Evolutionary conservation across 306 rosid genomes (phyloP).

Genomic region (Argentina anserina): DNA sequence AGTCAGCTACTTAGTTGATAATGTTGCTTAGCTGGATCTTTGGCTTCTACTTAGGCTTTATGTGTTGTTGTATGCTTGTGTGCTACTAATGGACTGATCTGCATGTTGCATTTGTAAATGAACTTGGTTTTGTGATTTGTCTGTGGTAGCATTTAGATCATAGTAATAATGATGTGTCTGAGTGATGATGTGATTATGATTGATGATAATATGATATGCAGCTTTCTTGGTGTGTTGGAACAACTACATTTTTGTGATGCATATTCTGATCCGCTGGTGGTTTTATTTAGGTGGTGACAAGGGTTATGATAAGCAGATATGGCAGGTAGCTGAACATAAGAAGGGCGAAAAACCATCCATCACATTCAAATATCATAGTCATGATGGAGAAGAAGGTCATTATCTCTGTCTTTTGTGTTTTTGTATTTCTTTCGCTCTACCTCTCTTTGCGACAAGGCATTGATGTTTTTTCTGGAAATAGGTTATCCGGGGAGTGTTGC

Average conservation of each 20-base stretch:
- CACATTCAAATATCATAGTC: conserved; percentile 72
- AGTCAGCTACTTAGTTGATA: not conserved
- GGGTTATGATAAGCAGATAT: conserved; percentile 82
- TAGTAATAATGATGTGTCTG: not conserved
- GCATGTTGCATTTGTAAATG: not conserved
- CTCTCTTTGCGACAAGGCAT: not conserved
- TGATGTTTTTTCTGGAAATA: conserved; percentile 21
- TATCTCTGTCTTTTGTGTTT: not conserved
- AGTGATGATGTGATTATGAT: not conserved
- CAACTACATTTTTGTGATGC: not conserved
- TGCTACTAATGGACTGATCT: not conserved
- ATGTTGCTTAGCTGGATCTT: not conserved
- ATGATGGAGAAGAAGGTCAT: conserved; percentile 91
- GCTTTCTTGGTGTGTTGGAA: conserved; percentile 12
- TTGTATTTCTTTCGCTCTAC: not conserved
- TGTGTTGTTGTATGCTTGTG: not conserved
- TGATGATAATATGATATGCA: not conserved
- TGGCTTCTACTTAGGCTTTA: not conserved
- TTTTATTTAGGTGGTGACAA: conserved; percentile 63
- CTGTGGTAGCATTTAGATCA: not conserved
- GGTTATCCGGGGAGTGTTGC: conserved; percentile 83
- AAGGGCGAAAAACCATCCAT: conserved; percentile 63
- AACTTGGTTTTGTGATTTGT: not conserved
- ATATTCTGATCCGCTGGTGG: not conserved
- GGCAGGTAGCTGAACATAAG: conserved; percentile 68